These are phyloP conservation scores for Starmerella vaccinii DNA, from an alignment of 805 yeast species.

Conservation along the genomic window DNA sequence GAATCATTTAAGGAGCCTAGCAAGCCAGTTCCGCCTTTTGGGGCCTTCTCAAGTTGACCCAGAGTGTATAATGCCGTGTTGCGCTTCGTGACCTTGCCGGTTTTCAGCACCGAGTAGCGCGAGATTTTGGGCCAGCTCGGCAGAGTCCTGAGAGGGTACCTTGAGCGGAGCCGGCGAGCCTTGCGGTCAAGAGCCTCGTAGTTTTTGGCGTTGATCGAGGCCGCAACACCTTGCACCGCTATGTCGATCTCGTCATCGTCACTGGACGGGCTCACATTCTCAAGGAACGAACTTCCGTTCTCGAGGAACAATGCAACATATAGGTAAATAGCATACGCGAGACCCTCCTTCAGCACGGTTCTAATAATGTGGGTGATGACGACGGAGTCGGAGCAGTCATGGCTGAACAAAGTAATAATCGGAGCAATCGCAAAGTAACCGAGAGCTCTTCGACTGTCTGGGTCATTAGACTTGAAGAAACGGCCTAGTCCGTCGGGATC, in stretches of 20 bases:
- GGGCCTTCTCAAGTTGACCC: constrained; percentile 14
- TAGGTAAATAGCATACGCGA: constrained; percentile 46
- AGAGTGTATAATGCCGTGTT: constrained; percentile 16
- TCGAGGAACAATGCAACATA: constrained; percentile 40
- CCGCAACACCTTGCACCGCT: constrained; percentile 29
- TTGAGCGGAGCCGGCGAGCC: constrained; percentile 17
- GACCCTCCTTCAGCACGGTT: constrained; percentile 47
- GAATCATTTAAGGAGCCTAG: not conserved
- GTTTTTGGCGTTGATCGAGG: constrained; percentile 15
- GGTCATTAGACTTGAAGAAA: constrained; percentile 17
- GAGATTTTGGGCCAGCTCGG: constrained; percentile 27
- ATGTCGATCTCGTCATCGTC: constrained; percentile 38
- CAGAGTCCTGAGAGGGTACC: constrained; percentile 21
- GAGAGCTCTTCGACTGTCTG: constrained; percentile 38
- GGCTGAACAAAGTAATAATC: constrained; percentile 67
- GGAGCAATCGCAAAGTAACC: constrained; percentile 60
- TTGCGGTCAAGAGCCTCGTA: constrained; percentile 20
- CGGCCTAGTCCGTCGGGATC: constrained; percentile 34
- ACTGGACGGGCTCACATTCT: constrained; percentile 27
- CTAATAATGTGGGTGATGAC: constrained; percentile 60
- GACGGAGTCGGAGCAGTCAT: constrained; percentile 45
- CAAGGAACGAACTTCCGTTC: constrained; percentile 30
- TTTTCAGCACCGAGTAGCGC: constrained; percentile 30
- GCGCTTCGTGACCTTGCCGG: constrained; percentile 22
- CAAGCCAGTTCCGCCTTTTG: not conserved